A percentile compares a stretch with the other conserved stretches of the same genome.
Evolutionary conservation across 176 grass and related monocot species (phyloP).

Genomic region (Zea luxurians): DNA sequence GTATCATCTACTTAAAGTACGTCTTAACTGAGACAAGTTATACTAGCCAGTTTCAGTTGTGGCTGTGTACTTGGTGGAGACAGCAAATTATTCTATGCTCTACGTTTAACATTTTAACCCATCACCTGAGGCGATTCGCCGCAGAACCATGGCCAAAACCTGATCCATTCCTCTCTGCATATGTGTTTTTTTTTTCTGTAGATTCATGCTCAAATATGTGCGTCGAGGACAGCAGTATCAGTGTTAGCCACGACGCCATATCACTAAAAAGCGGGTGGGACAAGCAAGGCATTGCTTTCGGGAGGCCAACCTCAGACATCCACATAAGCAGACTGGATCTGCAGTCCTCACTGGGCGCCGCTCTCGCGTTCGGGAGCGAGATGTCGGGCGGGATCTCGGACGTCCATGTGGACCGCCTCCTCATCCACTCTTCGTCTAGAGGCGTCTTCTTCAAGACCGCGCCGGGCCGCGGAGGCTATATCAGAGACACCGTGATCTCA

Average conservation of each 20-base stretch:
- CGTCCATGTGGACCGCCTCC: conserved; percentile 47
- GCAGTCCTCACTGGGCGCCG: conserved; percentile 56
- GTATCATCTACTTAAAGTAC: neutral
- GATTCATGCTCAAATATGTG: conserved; percentile 84
- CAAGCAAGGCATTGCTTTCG: conserved; percentile 61
- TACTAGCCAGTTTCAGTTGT: conserved; percentile 19
- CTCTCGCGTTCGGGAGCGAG: conserved; percentile 76
- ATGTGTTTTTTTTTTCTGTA: conserved; percentile 35
- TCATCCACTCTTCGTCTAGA: conserved; percentile 55
- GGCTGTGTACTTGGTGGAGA: conserved; percentile 6
- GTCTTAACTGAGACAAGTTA: neutral
- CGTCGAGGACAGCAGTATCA: conserved; percentile 63
- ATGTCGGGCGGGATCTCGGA: conserved; percentile 83
- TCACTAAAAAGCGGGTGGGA: conserved; percentile 84
- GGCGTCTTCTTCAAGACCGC: conserved; percentile 73
- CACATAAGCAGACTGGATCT: conserved; percentile 63
- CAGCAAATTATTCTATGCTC: neutral
- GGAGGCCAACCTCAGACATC: conserved; percentile 56
- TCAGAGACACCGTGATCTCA: conserved; percentile 63
- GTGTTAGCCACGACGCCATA: conserved; percentile 64
- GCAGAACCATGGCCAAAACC: conserved; percentile 19
- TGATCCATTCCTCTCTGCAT: neutral
- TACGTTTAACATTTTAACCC: neutral
- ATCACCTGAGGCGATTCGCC: neutral
- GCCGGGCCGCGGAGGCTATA: conserved; percentile 69